Percentiles rank a stretch among this genome's conserved stretches.
Conservation (phyloP, 2,329 filamentous ascomycete genomes). For the Penicillium oxalicum region DNA sequence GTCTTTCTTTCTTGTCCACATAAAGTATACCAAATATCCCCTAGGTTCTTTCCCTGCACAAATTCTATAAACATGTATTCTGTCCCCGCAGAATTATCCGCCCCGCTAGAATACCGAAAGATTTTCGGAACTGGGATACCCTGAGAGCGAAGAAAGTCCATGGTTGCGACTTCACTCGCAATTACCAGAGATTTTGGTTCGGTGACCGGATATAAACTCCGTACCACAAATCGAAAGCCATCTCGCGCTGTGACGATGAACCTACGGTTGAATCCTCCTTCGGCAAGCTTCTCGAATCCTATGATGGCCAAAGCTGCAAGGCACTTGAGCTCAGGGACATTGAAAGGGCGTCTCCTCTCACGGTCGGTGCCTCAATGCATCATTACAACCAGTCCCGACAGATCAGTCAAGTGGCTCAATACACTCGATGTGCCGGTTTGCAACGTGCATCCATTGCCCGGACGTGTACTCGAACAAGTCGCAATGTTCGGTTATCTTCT, state of each 20-base stretch:
- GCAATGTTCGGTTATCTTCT: neutral
- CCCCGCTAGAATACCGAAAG: slow-evolving; percentile 29
- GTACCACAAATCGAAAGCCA: slow-evolving; percentile 18
- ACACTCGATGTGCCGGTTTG: slow-evolving; percentile 2
- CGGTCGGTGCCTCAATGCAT: neutral
- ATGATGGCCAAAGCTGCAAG: slow-evolving; percentile 9
- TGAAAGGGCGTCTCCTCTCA: slow-evolving; percentile 12
- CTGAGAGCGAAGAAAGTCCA: slow-evolving; percentile 29
- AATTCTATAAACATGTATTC: slow-evolving; percentile 40
- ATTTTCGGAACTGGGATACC: slow-evolving; percentile 31
- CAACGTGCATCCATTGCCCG: slow-evolving; percentile 11
- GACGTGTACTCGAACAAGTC: slow-evolving; percentile 13
- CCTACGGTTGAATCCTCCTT: slow-evolving; percentile 25
- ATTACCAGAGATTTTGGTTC: slow-evolving; percentile 24
- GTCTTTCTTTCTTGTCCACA: slow-evolving; percentile 6
- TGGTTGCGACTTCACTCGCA: slow-evolving; percentile 37
- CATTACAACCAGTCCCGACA: neutral
- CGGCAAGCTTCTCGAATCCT: slow-evolving; percentile 24
- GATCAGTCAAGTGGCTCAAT: neutral
- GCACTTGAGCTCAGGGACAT: slow-evolving; percentile 11
- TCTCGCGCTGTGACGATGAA: slow-evolving; percentile 21
- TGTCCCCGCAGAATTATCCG: slow-evolving; percentile 33
- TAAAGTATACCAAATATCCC: slow-evolving; percentile 29
- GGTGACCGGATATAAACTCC: slow-evolving; percentile 22
- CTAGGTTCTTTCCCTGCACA: slow-evolving; percentile 25